A percentile compares a stretch with the other conserved stretches of the same genome.
phyloP scores from a whole-genome alignment of 805 yeast genomes.

The Lipomyces starkeyi region DNA sequence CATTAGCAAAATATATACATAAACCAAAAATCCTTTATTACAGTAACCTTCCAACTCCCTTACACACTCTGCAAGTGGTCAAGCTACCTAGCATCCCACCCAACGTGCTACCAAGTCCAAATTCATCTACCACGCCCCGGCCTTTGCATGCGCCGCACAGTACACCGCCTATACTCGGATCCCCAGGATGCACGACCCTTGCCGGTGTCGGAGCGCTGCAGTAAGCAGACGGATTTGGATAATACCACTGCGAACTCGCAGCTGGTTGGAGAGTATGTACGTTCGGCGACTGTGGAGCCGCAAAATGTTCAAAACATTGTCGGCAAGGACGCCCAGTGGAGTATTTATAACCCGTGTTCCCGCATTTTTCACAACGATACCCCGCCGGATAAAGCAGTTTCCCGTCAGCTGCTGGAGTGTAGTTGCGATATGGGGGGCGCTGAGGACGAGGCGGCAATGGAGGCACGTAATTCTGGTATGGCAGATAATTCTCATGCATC shows the following conservation, averaged over 20 bases:
- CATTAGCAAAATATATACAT: neutral
- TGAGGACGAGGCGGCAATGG: constrained; percentile 11
- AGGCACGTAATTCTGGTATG: neutral
- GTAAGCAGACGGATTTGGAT: constrained; percentile 32
- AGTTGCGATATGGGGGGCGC: neutral
- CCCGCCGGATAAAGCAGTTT: constrained; percentile 66
- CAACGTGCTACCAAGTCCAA: constrained; percentile 41
- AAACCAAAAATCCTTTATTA: neutral
- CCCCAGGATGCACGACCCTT: constrained; percentile 70
- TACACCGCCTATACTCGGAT: constrained; percentile 75
- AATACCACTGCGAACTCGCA: constrained; percentile 39
- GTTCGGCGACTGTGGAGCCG: constrained; percentile 48
- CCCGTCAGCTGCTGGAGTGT: constrained; percentile 27
- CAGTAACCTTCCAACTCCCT: constrained; percentile 32
- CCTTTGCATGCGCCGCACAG: constrained; percentile 78
- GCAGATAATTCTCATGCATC: neutral
- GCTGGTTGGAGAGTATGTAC: constrained; percentile 38
- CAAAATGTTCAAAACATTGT: constrained; percentile 71
- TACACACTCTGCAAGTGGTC: constrained; percentile 26
- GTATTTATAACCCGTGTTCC: constrained; percentile 69
- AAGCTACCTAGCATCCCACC: constrained; percentile 20
- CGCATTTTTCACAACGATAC: constrained; percentile 69
- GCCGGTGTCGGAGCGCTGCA: constrained; percentile 38
- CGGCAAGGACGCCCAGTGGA: constrained; percentile 71
- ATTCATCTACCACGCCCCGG: constrained; percentile 58